Conservation (phyloP, 345 rosid genomes). For the Odontarrhena argentea region DNA sequence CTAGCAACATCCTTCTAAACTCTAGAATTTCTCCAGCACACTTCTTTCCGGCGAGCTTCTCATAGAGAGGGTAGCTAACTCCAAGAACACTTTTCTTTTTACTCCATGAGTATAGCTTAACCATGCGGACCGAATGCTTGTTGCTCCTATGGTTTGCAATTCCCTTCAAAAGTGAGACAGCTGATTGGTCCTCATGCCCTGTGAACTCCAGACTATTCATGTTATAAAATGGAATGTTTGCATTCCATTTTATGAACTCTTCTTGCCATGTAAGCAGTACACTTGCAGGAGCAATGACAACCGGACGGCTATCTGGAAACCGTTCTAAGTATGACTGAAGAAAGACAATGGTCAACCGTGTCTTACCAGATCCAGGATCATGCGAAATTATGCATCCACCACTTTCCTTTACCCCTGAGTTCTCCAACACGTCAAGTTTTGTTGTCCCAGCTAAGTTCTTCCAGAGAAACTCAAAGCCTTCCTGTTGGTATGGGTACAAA, state of each 20-base stretch:
- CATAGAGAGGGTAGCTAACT: constrained; percentile 61
- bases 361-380: constrained; percentile 87
- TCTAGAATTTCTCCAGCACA: neutral
- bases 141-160: neutral
- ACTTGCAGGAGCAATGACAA: constrained; percentile 69
- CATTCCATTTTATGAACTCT: constrained; percentile 70
- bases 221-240: constrained; percentile 59
- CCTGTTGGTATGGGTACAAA: constrained; percentile 70
- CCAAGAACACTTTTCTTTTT: constrained; percentile 57
- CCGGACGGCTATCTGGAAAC: constrained; percentile 60
- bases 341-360: constrained; percentile 73
- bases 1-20: constrained; percentile 45
- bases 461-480: constrained; percentile 88
- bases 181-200: constrained; percentile 49
- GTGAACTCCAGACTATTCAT: constrained; percentile 48
- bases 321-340: constrained; percentile 57
- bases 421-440: constrained; percentile 51
- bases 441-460: constrained; percentile 70
- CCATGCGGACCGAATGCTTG: constrained; percentile 40
- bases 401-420: constrained; percentile 25
- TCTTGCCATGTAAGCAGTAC: constrained; percentile 76
- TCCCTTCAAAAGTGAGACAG: constrained; percentile 31
- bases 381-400: constrained; percentile 85
- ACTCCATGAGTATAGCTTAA: constrained; percentile 68
- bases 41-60: constrained; percentile 47